Conservation (phyloP, 2,329 filamentous ascomycete genomes). For the Colletotrichum brevisporum region DNA sequence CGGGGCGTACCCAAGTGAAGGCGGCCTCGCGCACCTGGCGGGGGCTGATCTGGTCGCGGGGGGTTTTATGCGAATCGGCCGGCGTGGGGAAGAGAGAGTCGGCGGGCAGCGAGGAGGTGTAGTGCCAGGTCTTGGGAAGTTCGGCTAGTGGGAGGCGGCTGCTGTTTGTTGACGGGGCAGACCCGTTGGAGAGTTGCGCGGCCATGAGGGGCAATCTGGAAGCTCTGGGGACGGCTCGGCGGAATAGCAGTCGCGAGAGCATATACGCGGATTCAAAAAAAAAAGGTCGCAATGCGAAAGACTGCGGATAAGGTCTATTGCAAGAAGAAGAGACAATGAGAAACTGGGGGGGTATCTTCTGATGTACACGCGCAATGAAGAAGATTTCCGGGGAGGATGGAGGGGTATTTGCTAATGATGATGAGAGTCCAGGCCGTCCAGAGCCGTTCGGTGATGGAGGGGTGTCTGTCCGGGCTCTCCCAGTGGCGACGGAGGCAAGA, state of each 20-base stretch:
- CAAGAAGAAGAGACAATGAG: too few relatives aligned
- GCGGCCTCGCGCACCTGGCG: constrained; percentile 87
- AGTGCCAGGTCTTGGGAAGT: constrained; percentile 76
- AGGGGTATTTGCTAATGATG: constrained; percentile 35
- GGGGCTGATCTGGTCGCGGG: constrained; percentile 82
- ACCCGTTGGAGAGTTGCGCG: constrained; percentile 50
- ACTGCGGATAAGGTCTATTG: too few relatives aligned
- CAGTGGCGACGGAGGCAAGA: constrained; percentile 20
- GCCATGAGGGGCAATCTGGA: constrained; percentile 49
- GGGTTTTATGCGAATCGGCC: constrained; percentile 83
- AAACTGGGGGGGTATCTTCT: constrained; percentile 23
- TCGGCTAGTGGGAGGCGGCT: constrained; percentile 61
- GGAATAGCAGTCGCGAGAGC: constrained; percentile 51
- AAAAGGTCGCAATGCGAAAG: constrained; percentile 6
- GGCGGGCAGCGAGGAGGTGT: constrained; percentile 78
- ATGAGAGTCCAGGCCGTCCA: constrained; percentile 18
- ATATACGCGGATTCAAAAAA: constrained; percentile 42
- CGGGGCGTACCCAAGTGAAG: constrained; percentile 92
- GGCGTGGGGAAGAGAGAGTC: constrained; percentile 87
- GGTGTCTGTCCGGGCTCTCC: constrained; percentile 4
- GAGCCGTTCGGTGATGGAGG: constrained; percentile 15
- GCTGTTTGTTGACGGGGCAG: constrained; percentile 18
- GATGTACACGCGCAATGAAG: background rate
- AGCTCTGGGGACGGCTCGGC: constrained; percentile 49
- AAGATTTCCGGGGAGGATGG: background rate